Conservation (phyloP, 495 filamentous ascomycete genomes). For the Trichoderma virens region DNA sequence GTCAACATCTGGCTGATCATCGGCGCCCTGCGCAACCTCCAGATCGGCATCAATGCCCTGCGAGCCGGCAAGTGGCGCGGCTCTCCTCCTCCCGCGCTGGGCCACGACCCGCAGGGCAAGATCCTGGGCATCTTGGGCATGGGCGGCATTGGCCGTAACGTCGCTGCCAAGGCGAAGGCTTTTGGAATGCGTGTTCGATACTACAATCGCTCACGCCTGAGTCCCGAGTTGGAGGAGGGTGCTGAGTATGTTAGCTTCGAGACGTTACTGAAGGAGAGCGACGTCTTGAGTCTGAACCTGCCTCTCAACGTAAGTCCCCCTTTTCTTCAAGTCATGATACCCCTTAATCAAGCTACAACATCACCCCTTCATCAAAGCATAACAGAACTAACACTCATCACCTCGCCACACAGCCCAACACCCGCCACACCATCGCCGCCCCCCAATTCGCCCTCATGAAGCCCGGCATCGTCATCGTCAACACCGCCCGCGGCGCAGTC, state of each 20-base stretch:
- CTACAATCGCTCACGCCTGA: constrained; percentile 48
- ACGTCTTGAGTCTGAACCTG: constrained; percentile 70
- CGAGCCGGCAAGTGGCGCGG: constrained; percentile 53
- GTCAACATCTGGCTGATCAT: constrained; percentile 69
- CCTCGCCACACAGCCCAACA: constrained; percentile 44
- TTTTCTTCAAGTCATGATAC: not conserved
- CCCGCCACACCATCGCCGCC: constrained; percentile 57
- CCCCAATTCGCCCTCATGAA: constrained; percentile 63
- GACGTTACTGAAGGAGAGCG: constrained; percentile 53
- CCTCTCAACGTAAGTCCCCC: constrained; percentile 55
- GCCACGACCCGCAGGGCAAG: constrained; percentile 65
- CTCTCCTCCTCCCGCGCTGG: constrained; percentile 28
- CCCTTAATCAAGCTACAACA: not conserved
- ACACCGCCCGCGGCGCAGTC: constrained; percentile 61
- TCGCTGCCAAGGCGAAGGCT: constrained; percentile 41
- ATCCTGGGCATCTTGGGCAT: constrained; percentile 76
- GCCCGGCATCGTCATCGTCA: constrained; percentile 60
- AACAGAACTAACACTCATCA: not conserved
- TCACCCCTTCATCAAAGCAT: constrained; percentile 17
- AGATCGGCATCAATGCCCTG: constrained; percentile 52
- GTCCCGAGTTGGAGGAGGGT: constrained; percentile 45
- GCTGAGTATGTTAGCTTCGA: constrained; percentile 65
- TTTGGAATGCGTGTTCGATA: constrained; percentile 66
- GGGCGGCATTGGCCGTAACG: constrained; percentile 70
- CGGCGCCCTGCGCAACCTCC: constrained; percentile 66